Conservation (phyloP, 306 rosid species). For the Alnus rubra region DNA sequence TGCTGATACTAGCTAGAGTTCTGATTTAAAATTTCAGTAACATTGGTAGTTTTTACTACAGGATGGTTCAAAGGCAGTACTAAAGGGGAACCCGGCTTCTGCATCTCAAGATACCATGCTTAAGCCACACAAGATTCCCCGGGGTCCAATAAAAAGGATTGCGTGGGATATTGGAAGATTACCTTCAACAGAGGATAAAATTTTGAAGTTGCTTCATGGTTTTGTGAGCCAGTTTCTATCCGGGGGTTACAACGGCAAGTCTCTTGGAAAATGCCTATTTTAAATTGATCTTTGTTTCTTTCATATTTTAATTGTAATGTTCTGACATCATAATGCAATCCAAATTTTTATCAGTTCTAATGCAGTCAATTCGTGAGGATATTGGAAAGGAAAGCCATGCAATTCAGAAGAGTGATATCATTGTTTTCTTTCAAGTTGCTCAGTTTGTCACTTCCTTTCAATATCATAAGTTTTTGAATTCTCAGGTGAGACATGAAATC, state of each 20-base stretch:
- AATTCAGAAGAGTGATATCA: constrained; percentile 65
- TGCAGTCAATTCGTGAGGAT: constrained; percentile 74
- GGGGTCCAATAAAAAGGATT: constrained; percentile 73
- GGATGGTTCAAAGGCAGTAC: constrained; percentile 90
- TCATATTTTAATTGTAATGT: constrained; percentile 22
- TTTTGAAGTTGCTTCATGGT: constrained; percentile 74
- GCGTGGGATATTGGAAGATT: constrained; percentile 85
- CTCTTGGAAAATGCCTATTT: constrained; percentile 14
- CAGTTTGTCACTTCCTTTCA: constrained; percentile 89
- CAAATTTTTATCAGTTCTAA: constrained; percentile 59
- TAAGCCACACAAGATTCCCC: constrained; percentile 54
- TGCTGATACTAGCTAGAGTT: constrained; percentile 17
- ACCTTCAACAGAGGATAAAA: constrained; percentile 61
- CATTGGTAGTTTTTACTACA: constrained; percentile 35
- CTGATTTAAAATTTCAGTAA: constrained; percentile 27
- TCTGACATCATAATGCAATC: constrained; percentile 28
- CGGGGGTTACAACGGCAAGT: constrained; percentile 80
- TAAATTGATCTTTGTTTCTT: neutral
- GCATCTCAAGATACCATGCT: constrained; percentile 47
- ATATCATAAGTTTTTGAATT: constrained; percentile 61
- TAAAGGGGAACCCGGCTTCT: constrained; percentile 78
- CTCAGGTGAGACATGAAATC: constrained; percentile 65
- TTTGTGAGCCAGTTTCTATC: constrained; percentile 74
- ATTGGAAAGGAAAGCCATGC: constrained; percentile 82
- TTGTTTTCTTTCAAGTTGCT: constrained; percentile 82